phyloP scores from a whole-genome alignment of 306 rosid species.

The Prunus dulcis region DNA sequence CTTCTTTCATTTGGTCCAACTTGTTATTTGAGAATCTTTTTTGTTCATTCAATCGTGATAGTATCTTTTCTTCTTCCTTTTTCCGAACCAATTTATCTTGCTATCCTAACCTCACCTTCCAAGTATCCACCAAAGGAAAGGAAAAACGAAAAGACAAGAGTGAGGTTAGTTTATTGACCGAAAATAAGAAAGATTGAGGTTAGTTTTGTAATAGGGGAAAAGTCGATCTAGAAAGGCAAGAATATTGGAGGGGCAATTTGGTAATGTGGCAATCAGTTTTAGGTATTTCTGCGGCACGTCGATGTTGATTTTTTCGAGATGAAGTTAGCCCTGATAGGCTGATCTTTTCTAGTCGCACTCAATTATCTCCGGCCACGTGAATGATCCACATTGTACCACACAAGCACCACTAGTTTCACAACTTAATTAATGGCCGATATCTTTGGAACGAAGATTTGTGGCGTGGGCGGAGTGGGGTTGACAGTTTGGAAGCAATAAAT shows the following conservation, averaged over 20 bases:
- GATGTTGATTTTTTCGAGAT: constrained; percentile 20
- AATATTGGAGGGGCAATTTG: constrained; percentile 10
- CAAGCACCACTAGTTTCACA: constrained; percentile 1
- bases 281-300: constrained; percentile 12
- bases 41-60: too few species aligned
- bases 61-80: too few species aligned
- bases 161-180: too few species aligned
- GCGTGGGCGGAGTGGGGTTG: neutral
- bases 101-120: too few species aligned
- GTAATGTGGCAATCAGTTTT: neutral
- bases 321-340: constrained; percentile 20
- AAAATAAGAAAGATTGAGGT: neutral
- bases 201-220: neutral
- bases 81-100: too few species aligned
- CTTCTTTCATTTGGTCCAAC: too few species aligned
- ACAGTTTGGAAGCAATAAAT: neutral
- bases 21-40: too few species aligned
- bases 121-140: neutral
- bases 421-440: neutral
- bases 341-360: neutral
- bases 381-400: constrained; percentile 8
- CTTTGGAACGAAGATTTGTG: neutral
- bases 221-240: neutral
- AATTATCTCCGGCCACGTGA: constrained; percentile 3
- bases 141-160: neutral